Conservation (phyloP, 768 basidiomycete species). For the Tricholoma flavovirens region DNA sequence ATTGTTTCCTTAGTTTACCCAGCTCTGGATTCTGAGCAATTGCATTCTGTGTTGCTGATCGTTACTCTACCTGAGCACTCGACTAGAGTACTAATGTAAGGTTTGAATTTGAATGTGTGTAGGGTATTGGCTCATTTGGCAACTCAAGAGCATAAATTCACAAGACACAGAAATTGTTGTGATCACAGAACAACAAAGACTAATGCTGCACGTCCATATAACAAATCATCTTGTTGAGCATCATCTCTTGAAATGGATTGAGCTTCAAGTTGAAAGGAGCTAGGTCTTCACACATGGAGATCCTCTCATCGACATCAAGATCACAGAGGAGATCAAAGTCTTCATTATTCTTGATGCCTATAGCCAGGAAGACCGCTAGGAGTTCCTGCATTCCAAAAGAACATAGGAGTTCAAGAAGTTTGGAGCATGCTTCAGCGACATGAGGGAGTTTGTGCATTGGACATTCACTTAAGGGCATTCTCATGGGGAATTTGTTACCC, state of each 20-base stretch:
- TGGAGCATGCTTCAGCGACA: slow-evolving; percentile 6
- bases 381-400: slow-evolving; percentile 20
- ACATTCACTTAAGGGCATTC: slow-evolving; percentile 12
- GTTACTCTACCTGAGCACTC: slow-evolving; percentile 9
- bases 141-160: too few relatives aligned
- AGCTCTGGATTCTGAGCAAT: slow-evolving; percentile 11
- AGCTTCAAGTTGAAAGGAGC: neutral
- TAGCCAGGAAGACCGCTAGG: slow-evolving; percentile 19
- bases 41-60: slow-evolving; percentile 11
- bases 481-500: neutral
- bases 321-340: slow-evolving; percentile 14
- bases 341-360: slow-evolving; percentile 17
- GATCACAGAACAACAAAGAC: too few relatives aligned
- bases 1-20: slow-evolving; percentile 6
- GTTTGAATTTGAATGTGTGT: neutral
- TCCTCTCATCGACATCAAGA: slow-evolving; percentile 2
- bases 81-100: slow-evolving; percentile 12
- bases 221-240: slow-evolving; percentile 6
- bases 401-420: slow-evolving; percentile 14
- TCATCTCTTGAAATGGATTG: slow-evolving; percentile 11
- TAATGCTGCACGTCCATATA: too few relatives aligned
- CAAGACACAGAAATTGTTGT: too few relatives aligned
- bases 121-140: too few relatives aligned
- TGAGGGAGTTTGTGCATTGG: slow-evolving; percentile 12
- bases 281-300: slow-evolving; percentile 4